Evolutionary conservation across 179 eudicot genomes (phyloP).

Genomic region (Spergularia azorica): DNA sequence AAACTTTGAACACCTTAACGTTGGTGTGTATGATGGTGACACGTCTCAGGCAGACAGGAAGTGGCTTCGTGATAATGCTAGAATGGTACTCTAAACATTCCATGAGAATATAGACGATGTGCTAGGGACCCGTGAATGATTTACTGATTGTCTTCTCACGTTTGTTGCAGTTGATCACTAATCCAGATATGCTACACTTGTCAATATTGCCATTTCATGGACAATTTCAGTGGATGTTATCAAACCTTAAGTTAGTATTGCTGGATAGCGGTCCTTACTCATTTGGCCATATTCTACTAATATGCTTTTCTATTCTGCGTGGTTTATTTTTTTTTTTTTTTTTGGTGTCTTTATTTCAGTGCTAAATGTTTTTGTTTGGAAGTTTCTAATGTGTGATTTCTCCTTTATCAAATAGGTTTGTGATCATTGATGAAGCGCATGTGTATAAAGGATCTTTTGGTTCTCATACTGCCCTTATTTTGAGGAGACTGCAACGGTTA

Average conservation of each 20-base stretch:
- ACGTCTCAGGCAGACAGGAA: slow-evolving; percentile 73
- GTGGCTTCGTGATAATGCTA: slow-evolving; percentile 81
- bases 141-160: slow-evolving; percentile 25
- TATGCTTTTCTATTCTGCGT: slow-evolving; percentile 8
- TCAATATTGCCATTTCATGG: slow-evolving; percentile 92
- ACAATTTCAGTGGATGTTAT: slow-evolving; percentile 70
- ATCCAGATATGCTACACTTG: slow-evolving; percentile 95
- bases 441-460: slow-evolving; percentile 95
- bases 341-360: neutral
- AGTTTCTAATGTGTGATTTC: slow-evolving; percentile 15
- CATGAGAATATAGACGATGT: slow-evolving; percentile 6
- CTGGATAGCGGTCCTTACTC: slow-evolving; percentile 15
- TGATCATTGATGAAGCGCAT: slow-evolving; percentile 95
- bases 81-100: slow-evolving; percentile 57
- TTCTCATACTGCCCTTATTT: slow-evolving; percentile 86
- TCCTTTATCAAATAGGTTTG: slow-evolving; percentile 48
- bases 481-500: slow-evolving; percentile 85
- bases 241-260: slow-evolving; percentile 74
- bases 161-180: slow-evolving; percentile 86
- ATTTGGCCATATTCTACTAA: neutral
- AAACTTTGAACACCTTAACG: slow-evolving; percentile 47
- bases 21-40: slow-evolving; percentile 97
- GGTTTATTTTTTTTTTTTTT: slow-evolving; percentile 4
- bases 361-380: neutral
- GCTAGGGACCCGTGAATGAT: slow-evolving; percentile 6